These are phyloP conservation scores for Russula foetens DNA, from an alignment of 768 basidiomycete species.

Conservation along the genomic window DNA sequence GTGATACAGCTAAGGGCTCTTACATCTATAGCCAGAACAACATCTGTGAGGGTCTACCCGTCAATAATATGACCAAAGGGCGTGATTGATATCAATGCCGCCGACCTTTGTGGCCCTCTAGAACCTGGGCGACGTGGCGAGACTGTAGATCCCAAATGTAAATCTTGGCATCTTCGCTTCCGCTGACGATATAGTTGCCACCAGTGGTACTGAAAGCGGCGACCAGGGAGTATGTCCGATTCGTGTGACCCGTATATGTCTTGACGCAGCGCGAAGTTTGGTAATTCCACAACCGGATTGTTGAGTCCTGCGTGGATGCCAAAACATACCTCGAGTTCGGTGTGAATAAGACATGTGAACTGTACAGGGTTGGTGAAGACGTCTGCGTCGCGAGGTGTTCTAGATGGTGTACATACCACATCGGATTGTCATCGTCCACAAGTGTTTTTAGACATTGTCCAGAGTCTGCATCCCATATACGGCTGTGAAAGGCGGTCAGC, in stretches of 20 bases:
- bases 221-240: slow-evolving; percentile 76
- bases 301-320: slow-evolving; percentile 89
- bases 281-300: slow-evolving; percentile 91
- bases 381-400: not conserved
- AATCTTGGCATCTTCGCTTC: slow-evolving; percentile 84
- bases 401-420: slow-evolving; percentile 49
- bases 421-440: slow-evolving; percentile 93
- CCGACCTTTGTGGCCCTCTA: slow-evolving; percentile 77
- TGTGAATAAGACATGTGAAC: slow-evolving; percentile 85
- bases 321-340: slow-evolving; percentile 89
- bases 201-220: slow-evolving; percentile 54
- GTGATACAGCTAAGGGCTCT: not conserved
- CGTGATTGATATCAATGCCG: not conserved
- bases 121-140: slow-evolving; percentile 61
- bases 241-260: slow-evolving; percentile 82
- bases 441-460: slow-evolving; percentile 97
- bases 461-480: slow-evolving; percentile 95
- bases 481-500: slow-evolving; percentile 40
- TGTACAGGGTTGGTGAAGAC: slow-evolving; percentile 24
- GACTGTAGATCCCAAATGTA: slow-evolving; percentile 89
- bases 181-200: slow-evolving; percentile 71
- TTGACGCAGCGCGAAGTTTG: slow-evolving; percentile 87
- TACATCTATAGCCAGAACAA: slow-evolving; percentile 72
- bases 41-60: slow-evolving; percentile 30
- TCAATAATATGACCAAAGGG: not conserved